Base-by-base conservation (phyloP, 192 early-diverging fungal genomes). In the Lobosporangium transversale region DNA sequence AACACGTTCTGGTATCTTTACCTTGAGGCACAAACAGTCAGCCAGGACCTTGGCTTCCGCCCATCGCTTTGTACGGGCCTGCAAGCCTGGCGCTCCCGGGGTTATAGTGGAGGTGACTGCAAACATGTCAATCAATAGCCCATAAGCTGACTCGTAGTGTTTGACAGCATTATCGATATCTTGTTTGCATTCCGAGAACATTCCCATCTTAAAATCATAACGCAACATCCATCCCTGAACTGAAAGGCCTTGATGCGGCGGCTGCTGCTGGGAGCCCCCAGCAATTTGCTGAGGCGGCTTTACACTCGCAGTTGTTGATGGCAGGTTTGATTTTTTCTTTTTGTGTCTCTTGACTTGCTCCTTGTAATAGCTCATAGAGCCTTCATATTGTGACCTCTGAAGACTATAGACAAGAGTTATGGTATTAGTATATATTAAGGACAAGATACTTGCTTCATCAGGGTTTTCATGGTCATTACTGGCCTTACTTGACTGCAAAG, bases 21-120 rank as follows among this genome's bases (percentile, higher is more conserved):
- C 92, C 82, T 93, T 94, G 2, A 93, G 63, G 70, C 88, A 93
- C 12, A 95, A 79, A 53, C 84, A 90, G 63, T 95, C 93, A 5
- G 85, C 85, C n/a, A 94, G 58, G 11, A 73, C 78, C 24, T 87
- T 80, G n/a, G 92, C 91, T 53, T 95, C 93, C 2, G 53, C 67
- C 93, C 93, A 95, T 26, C 93, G 71, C 40, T 84, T 81, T 6
- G 85, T 82, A 18, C 82, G 86, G 11, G 80, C 83, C 27, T 68
- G 62, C 35, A 94, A 53, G 36, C 80, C 73, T 8, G 63, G 52
- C 15, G 74, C 69, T 11, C 84, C 84, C 1, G 70, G 79, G 14
- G 80, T 81, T 40, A 88, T 79, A 0, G 61, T 45, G 14, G 84
- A 82, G 4, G 65, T 78, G 45, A 85, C 83, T 3, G 84, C 70